Evolutionary conservation across 768 basidiomycete species (phyloP).

Genomic region (Xerocomellus intermedius): DNA sequence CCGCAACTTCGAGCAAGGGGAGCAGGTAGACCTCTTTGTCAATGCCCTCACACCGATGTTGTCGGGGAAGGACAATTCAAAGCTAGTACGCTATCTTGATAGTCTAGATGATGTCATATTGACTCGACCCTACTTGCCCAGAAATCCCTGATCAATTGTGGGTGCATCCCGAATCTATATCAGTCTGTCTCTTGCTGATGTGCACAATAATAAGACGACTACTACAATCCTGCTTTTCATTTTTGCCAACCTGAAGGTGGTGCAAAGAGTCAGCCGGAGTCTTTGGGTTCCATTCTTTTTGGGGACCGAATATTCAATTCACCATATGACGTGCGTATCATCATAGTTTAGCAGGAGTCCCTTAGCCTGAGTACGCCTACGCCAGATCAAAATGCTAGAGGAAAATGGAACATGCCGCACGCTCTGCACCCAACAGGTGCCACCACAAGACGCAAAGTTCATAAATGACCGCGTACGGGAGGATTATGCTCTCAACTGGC

Average conservation of each 20-base stretch:
- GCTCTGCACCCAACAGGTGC: conserved; percentile 64
- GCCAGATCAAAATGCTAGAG: conserved; percentile 77
- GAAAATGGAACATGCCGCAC: conserved; percentile 72
- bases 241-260: conserved; percentile 84
- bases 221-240: conserved; percentile 82
- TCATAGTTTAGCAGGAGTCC: not conserved
- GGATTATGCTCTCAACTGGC: conserved; percentile 93
- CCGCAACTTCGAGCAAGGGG: conserved; percentile 70
- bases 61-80: conserved; percentile 61
- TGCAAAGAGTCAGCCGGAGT: conserved; percentile 73
- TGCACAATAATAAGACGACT: conserved; percentile 63
- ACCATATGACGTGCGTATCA: conserved; percentile 72
- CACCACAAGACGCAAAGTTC: conserved; percentile 76
- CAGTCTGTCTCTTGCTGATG: conserved; percentile 3
- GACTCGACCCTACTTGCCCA: conserved; percentile 28
- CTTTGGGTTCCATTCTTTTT: conserved; percentile 91
- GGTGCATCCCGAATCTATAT: not conserved
- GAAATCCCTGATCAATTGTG: conserved; percentile 93
- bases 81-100: conserved; percentile 54
- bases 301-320: conserved; percentile 94
- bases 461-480: conserved; percentile 90
- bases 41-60: conserved; percentile 90
- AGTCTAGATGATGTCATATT: conserved; percentile 2
- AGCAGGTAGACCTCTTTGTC: conserved; percentile 76
- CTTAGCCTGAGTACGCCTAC: conserved; percentile 8